Base-by-base conservation (phyloP, 139 green algal genomes). In the Chlamydomonas sphaeroides region DNA sequence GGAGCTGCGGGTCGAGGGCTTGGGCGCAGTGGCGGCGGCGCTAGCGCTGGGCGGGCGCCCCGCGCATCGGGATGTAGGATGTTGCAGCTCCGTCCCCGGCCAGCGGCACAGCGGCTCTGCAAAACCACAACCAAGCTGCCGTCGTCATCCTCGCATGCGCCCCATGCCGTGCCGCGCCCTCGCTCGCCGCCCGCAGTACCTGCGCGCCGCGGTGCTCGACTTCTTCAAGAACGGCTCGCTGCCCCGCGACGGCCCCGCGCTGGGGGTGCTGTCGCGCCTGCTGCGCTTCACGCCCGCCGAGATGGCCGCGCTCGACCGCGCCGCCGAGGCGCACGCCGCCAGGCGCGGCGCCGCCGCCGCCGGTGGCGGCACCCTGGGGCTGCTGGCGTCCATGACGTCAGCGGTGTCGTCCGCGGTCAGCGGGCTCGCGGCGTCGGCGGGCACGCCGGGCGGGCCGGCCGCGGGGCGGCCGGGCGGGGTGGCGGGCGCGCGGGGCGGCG, bases 151-250 rank as follows among this genome's bases (percentile, higher is more conserved):
- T n/a, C n/a, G n/a, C n/a, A n/a, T n/a, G n/a, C n/a, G n/a, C n/a
- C n/a, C n/a, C n/a, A n/a, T n/a, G n/a, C n/a, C n/a, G n/a, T n/a
- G n/a, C n/a, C n/a, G n/a, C 35, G 18, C 23, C 23, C 65, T 23
- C 20, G 10, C 6, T 21, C 8, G 18, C 3, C 65, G 1, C 8
- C n/a, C 73, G 41, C 62, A 82, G 77, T 92, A 92, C 72, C 81
- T 92, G n/a, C 78, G 89, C 1, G 62, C 65, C 28, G 86, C 90
- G 30, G 68, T 92, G 25, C 56, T 92, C 41, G 84, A 68, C 63
- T 88, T 77, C 53, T 91, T 92, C 65, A 68, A 86, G 63, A 79
- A 35, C 51, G 89, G 89, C 25, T 72, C 86, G 39, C 71, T 92
- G 48, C 86, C 86, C 1, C 53, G 38, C 0, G 68, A 77, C 28